phyloP scores from a whole-genome alignment of 106 monocot genomes.

The Dioscorea zingiberensis region DNA sequence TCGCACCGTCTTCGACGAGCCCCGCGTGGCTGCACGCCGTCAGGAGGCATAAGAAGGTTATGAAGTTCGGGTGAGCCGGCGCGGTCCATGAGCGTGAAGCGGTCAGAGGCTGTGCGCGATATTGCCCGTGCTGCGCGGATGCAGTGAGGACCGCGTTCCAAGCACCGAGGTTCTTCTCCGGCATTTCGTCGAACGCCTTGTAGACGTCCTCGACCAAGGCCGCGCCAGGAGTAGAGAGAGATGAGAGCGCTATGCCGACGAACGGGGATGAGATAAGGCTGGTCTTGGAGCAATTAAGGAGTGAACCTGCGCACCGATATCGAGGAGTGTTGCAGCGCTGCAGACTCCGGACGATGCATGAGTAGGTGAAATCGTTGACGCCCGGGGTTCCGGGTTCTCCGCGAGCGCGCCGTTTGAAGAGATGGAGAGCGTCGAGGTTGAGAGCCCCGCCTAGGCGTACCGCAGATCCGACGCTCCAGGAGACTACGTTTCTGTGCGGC shows the following conservation, averaged over 20 bases:
- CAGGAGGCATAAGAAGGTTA: conserved; percentile 66
- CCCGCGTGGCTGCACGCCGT: conserved; percentile 75
- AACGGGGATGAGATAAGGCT: conserved; percentile 47
- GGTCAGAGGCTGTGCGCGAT: conserved; percentile 19
- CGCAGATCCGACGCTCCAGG: conserved; percentile 61
- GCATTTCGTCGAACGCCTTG: conserved; percentile 48
- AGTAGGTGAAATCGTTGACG: conserved; percentile 61
- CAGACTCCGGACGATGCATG: conserved; percentile 49
- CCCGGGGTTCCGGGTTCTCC: conserved; percentile 3
- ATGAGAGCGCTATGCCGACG: conserved; percentile 60
- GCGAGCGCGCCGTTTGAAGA: conserved; percentile 41
- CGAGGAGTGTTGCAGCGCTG: conserved; percentile 35
- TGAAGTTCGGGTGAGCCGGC: conserved; percentile 47
- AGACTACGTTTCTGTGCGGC: conserved; percentile 56
- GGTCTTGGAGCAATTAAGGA: conserved; percentile 34
- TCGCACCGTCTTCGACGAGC: conserved; percentile 43
- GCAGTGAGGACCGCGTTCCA: conserved; percentile 65
- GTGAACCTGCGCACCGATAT: conserved; percentile 52
- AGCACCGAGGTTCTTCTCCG: conserved; percentile 40
- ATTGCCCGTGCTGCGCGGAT: conserved; percentile 65
- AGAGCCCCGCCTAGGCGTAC: conserved; percentile 39
- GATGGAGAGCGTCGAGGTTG: conserved; percentile 19
- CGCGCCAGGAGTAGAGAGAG: conserved; percentile 64
- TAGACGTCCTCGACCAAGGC: conserved; percentile 44
- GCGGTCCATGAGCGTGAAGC: conserved; percentile 32